Evolutionary conservation across 2,329 filamentous ascomycete species (phyloP), one percentile per base, ranked within the genome.

Genomic region (Fusarium xylarioides): DNA sequence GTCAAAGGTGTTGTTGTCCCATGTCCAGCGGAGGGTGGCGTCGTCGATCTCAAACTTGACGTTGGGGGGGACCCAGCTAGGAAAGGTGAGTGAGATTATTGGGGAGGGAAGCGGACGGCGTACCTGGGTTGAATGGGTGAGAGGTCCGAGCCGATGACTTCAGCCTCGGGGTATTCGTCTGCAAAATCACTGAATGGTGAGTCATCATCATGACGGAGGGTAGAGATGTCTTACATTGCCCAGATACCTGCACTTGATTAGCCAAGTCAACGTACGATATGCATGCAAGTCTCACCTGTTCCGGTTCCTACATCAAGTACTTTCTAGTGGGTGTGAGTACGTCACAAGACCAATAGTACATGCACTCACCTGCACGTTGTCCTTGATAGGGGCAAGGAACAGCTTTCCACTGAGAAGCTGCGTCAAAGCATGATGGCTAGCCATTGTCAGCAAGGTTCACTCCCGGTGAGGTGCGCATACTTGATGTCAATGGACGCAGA

Each of bases 401-500:
- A 77, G 56, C 21, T 63, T 59, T 23, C 65, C 68, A n/a, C 62
- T 50, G 2, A 77, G 56, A 16, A 77, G 54, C 28, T 68, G 30
- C 1, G 71, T 77, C 32, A 77, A 49, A 34, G 74, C 74, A 35
- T 77, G 75, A 28, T 77, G 73, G 32, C 75, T 77, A n/a, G 6
- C 1, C 21, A 19, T 5, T 10, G 26, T 63, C 3, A 70, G 46
- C 10, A 61, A 11, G 5, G 15, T 16, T 2, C 14, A 4, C 3
- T 11, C 15, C 2, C 2, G 0, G 2, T 2, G 11, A 2, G 6
- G 10, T 2, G 19, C 1, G 26, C 70, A 21, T 14, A 74, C 75
- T 72, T 77, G 40, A 77, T 77, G 34, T 77, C 75, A 16, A 77
- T 76, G 26, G 75, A 77, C 3, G 67, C 66, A 10, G 74, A 71